These are phyloP conservation scores for Verticillium albo-atrum DNA, from an alignment of 2,329 filamentous ascomycete species.

Conservation along the genomic window DNA sequence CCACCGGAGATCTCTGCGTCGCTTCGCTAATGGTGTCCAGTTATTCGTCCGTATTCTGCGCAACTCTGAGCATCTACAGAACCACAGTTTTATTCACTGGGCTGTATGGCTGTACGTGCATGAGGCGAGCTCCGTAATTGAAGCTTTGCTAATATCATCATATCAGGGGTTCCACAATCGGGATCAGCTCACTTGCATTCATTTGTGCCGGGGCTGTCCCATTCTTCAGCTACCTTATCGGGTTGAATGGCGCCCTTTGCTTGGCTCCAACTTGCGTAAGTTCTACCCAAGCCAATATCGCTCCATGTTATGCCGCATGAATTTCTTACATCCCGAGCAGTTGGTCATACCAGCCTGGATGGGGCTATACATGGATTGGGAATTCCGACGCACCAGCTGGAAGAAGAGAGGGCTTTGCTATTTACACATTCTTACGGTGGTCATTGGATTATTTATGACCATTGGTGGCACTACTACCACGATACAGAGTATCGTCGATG, in stretches of 20 bases:
- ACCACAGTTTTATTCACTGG: slow-evolving; percentile 27
- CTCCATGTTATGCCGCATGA: too few species aligned
- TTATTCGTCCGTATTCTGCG: slow-evolving; percentile 31
- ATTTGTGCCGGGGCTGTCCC: slow-evolving; percentile 16
- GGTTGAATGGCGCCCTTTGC: slow-evolving; percentile 19
- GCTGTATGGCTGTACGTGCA: slow-evolving; percentile 21
- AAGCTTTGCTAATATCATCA: neutral
- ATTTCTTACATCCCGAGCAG: neutral
- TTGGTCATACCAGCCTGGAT: slow-evolving; percentile 18
- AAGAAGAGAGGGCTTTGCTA: slow-evolving; percentile 3
- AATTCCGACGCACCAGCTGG: slow-evolving; percentile 4
- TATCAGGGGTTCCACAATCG: slow-evolving; percentile 13
- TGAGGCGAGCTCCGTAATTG: neutral
- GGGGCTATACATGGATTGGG: slow-evolving; percentile 15
- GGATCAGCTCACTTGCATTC: slow-evolving; percentile 14
- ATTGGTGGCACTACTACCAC: slow-evolving; percentile 19
- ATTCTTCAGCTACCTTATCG: slow-evolving; percentile 20
- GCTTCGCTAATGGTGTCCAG: neutral
- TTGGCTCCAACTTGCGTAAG: slow-evolving; percentile 21
- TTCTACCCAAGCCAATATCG: neutral
- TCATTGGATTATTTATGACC: slow-evolving; percentile 16
- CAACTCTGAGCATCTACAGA: slow-evolving; percentile 26
- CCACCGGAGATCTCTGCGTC: neutral
- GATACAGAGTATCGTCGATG: slow-evolving; percentile 19
- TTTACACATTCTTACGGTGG: slow-evolving; percentile 14